Conservation (phyloP, 1,284 basidiomycete genomes). For the Neotropicomus parvogracilis region DNA sequence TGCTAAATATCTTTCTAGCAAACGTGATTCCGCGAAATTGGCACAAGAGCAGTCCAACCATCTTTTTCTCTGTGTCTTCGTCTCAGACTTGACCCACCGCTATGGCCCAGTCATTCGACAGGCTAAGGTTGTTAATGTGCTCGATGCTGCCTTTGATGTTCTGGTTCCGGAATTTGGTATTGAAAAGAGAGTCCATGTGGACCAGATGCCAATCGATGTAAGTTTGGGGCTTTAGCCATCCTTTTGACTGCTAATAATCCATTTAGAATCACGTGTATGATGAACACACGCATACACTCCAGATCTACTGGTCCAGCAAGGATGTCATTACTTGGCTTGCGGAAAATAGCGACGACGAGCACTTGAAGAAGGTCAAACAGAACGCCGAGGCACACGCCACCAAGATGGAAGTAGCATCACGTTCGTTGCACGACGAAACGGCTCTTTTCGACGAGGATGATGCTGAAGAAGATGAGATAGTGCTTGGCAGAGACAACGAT, state of each 20-base stretch:
- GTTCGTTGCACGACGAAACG: conserved; percentile 78
- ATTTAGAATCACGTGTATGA: conserved; percentile 87
- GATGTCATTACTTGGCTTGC: conserved; percentile 95
- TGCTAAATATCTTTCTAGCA: conserved; percentile 47
- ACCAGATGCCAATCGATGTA: conserved; percentile 97
- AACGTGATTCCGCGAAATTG: conserved; percentile 83
- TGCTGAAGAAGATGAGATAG: conserved; percentile 71
- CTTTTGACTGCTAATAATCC: conserved; percentile 8
- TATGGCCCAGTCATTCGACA: conserved; percentile 94
- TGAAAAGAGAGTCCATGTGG: conserved; percentile 97
- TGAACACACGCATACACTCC: conserved; percentile 84
- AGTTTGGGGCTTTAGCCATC: conserved; percentile 28
- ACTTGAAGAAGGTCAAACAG: conserved; percentile 88
- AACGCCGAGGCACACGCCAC: conserved; percentile 79
- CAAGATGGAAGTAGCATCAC: conserved; percentile 82
- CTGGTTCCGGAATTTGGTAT: conserved; percentile 92
- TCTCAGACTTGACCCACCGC: conserved; percentile 88
- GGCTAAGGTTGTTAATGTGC: conserved; percentile 89
- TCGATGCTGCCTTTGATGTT: conserved; percentile 96
- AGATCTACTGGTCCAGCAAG: conserved; percentile 87
- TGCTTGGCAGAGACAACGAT: conserved; percentile 61
- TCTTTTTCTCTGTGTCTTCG: conserved; percentile 90
- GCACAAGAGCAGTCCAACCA: conserved; percentile 97
- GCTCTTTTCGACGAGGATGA: conserved; percentile 89
- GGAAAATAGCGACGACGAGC: conserved; percentile 91